These are phyloP conservation scores for Pichia inconspicua DNA, from an alignment of 1,139 yeast species.

Conservation along the genomic window DNA sequence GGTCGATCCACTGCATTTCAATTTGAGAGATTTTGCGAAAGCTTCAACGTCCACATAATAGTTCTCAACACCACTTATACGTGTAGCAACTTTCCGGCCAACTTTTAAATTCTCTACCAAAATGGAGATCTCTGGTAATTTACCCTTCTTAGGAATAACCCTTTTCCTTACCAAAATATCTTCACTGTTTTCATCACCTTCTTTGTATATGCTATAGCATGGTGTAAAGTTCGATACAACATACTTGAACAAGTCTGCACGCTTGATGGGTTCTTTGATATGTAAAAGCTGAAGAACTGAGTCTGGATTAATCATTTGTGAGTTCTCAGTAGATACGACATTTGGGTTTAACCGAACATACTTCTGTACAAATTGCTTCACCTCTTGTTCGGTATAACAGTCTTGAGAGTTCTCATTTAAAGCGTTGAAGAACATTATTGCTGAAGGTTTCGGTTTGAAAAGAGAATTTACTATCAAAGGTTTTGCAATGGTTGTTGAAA, in stretches of 20 bases:
- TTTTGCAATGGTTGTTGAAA: conserved; percentile 7
- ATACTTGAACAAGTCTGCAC: conserved; percentile 35
- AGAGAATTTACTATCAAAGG: conserved; percentile 35
- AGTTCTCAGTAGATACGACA: conserved; percentile 40
- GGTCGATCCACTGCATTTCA: conserved; percentile 83
- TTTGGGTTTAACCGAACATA: conserved; percentile 46
- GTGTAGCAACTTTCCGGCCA: conserved; percentile 76
- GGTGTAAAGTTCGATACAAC: conserved; percentile 10
- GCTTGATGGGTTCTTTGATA: conserved; percentile 28
- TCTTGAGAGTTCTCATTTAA: conserved; percentile 31
- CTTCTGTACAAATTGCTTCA: conserved; percentile 42
- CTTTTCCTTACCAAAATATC: conserved; percentile 13
- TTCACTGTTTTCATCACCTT: conserved; percentile 30
- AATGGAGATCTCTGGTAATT: conserved; percentile 58
- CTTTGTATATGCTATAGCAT: conserved; percentile 49
- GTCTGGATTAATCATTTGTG: conserved; percentile 49
- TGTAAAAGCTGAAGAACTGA: conserved; percentile 30
- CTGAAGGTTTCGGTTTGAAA: conserved; percentile 49
- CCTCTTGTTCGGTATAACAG: conserved; percentile 46
- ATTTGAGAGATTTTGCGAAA: conserved; percentile 62
- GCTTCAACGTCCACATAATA: conserved; percentile 59
- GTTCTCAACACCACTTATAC: conserved; percentile 59
- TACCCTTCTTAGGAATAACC: conserved; percentile 48
- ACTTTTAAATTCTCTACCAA: conserved; percentile 66
- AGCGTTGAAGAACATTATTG: conserved; percentile 43